A percentile compares a stretch with the other conserved stretches of the same genome.
phyloP scores from a whole-genome alignment of 2,329 filamentous ascomycete species.

The Cercospora sp. region DNA sequence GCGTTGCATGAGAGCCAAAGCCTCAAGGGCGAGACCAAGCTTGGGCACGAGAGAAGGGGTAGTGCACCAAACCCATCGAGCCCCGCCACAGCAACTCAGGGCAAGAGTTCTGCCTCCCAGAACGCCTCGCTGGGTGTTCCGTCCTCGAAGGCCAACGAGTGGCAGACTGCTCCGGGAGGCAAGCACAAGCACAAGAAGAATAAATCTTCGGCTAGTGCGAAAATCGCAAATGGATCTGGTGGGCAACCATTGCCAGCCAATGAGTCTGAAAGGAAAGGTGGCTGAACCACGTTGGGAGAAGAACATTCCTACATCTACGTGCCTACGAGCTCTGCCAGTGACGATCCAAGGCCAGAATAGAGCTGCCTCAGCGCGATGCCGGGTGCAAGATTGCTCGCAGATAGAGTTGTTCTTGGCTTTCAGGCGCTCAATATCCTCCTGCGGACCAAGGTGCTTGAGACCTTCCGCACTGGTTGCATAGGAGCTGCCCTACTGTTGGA shows the following conservation, averaged over 20 bases:
- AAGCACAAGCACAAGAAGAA: conserved; percentile 39
- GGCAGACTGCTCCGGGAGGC: conserved; percentile 32
- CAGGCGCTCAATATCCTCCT: neutral
- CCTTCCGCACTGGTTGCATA: neutral
- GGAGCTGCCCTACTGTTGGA: neutral
- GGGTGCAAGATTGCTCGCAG: neutral
- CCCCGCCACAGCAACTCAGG: conserved; percentile 11
- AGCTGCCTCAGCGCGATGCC: neutral
- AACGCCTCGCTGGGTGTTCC: neutral
- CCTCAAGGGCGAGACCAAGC: conserved; percentile 13
- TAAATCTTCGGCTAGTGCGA: conserved; percentile 32
- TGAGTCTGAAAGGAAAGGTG: conserved; percentile 50
- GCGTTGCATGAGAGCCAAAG: conserved; percentile 28
- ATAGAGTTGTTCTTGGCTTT: neutral
- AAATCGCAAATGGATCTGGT: conserved; percentile 18
- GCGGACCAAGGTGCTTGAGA: neutral
- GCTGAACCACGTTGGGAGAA: conserved; percentile 25
- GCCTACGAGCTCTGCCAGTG: neutral
- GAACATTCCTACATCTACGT: neutral
- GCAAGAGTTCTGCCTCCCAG: neutral
- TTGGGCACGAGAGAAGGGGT: conserved; percentile 31
- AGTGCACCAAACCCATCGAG: conserved; percentile 26
- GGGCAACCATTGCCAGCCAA: conserved; percentile 48
- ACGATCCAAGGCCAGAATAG: neutral
- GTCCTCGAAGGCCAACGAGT: conserved; percentile 25